A percentile compares a stretch with the other conserved stretches of the same genome.
phyloP scores from a whole-genome alignment of 176 grass and related monocot species.

The Avena eriantha region DNA sequence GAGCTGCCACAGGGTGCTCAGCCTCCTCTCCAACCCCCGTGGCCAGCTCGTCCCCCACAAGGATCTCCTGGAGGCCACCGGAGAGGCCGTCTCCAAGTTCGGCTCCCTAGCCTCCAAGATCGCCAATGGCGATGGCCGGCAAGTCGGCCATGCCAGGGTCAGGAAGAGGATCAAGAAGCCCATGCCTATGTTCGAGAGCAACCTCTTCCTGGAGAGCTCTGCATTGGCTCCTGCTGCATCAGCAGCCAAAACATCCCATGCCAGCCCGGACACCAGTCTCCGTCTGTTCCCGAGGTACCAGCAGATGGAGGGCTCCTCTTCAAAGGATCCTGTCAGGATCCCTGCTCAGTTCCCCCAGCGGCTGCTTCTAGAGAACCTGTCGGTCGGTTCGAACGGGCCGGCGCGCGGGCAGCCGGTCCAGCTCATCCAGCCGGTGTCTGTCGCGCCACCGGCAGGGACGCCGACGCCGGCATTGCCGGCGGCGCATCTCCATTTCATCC shows the following conservation, averaged over 20 bases:
- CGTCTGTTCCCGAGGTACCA: conserved; percentile 70
- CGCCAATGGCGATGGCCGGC: conserved; percentile 48
- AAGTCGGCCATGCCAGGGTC: conserved; percentile 77
- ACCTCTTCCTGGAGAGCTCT: conserved; percentile 71
- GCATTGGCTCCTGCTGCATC: neutral
- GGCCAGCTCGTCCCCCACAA: conserved; percentile 57
- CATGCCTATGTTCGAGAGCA: conserved; percentile 64
- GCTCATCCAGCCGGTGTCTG: conserved; percentile 55
- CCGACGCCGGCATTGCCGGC: conserved; percentile 47
- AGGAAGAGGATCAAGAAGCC: conserved; percentile 72
- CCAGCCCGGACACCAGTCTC: conserved; percentile 53
- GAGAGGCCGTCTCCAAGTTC: conserved; percentile 72
- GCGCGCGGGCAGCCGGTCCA: conserved; percentile 31
- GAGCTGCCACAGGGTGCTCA: conserved; percentile 78
- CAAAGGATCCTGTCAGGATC: conserved; percentile 57
- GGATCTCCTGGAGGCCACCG: conserved; percentile 65
- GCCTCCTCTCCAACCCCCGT: conserved; percentile 65
- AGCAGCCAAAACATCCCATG: conserved; percentile 15
- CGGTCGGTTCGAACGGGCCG: conserved; percentile 13
- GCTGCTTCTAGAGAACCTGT: conserved; percentile 59
- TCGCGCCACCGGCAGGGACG: conserved; percentile 35
- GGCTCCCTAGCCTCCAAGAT: conserved; percentile 62
- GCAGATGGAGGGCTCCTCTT: conserved; percentile 57
- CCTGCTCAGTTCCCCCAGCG: conserved; percentile 63
- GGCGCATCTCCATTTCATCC: conserved; percentile 78